A percentile compares a stretch with the other conserved stretches of the same genome.
Evolutionary conservation across 495 filamentous ascomycete genomes (phyloP).

Genomic region (Neurospora sp.): DNA sequence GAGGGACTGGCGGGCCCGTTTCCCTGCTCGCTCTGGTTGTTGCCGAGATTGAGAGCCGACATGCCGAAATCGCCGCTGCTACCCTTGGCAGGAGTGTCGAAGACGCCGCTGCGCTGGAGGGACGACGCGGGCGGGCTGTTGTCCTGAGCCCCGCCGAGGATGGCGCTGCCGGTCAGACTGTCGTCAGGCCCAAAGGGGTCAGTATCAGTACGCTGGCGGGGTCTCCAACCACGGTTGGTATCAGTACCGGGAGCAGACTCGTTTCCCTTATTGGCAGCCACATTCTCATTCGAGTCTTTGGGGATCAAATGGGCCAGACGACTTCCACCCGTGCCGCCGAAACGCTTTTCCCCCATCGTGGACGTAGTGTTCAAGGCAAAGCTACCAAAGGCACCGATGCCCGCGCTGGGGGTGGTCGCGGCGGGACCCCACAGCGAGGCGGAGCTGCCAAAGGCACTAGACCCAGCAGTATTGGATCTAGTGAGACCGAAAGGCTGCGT

Average conservation of each 20-base stretch:
- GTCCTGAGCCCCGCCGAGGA: conserved; percentile 68
- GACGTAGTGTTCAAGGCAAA: conserved; percentile 49
- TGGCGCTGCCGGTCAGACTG: conserved; percentile 61
- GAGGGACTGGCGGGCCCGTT: conserved; percentile 69
- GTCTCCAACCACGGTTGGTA: conserved; percentile 33
- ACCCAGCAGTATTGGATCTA: conserved; percentile 53
- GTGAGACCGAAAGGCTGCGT: conserved; percentile 49
- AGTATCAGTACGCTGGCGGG: conserved; percentile 59
- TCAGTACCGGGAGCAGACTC: conserved; percentile 24
- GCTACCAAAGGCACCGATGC: conserved; percentile 80
- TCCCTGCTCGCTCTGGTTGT: conserved; percentile 25
- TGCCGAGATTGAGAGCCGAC: conserved; percentile 58
- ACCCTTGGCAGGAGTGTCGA: conserved; percentile 50
- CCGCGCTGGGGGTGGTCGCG: conserved; percentile 35
- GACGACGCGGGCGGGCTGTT: conserved; percentile 45
- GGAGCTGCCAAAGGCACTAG: conserved; percentile 27
- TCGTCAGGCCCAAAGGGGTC: conserved; percentile 70
- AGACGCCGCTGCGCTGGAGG: conserved; percentile 29
- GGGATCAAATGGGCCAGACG: conserved; percentile 75
- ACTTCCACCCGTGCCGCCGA: conserved; percentile 63
- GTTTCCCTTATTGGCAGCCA: conserved; percentile 26
- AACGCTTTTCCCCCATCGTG: conserved; percentile 59
- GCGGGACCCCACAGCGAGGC: conserved; percentile 64
- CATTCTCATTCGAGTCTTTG: conserved; percentile 64
- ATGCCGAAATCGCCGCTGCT: conserved; percentile 64